Conservation (phyloP, 768 basidiomycete genomes). For the Tricholoma furcatifolium region DNA sequence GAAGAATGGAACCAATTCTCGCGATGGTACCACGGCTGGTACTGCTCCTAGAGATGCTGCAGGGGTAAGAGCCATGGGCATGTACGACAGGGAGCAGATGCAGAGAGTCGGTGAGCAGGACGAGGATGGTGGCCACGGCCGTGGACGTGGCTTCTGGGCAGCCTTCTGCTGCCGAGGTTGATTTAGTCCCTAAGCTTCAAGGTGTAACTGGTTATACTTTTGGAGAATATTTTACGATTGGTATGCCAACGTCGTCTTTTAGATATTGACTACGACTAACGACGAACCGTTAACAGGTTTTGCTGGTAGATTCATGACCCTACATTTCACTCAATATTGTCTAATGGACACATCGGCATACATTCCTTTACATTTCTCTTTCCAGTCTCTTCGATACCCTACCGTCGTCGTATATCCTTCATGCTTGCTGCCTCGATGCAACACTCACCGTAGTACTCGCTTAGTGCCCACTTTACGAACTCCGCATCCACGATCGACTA, state of each 20-base stretch:
- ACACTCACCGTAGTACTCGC: conserved; percentile 12
- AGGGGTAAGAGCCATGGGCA: conserved; percentile 51
- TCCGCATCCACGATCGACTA: conserved; percentile 22
- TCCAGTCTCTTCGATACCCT: conserved; percentile 17
- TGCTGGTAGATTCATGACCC: conserved; percentile 13
- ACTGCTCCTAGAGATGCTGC: conserved; percentile 33
- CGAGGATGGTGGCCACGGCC: conserved; percentile 64
- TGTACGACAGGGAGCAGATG: conserved; percentile 69
- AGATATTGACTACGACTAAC: neutral
- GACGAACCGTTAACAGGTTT: neutral
- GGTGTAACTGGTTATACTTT: conserved; percentile 33
- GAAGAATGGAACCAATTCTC: conserved; percentile 50
- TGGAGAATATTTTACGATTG: conserved; percentile 21
- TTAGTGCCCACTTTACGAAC: conserved; percentile 21
- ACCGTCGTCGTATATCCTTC: conserved; percentile 20
- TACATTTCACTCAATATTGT: neutral
- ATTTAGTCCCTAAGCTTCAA: conserved; percentile 17
- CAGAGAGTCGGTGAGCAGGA: conserved; percentile 56
- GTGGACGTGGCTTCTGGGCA: conserved; percentile 60
- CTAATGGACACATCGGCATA: conserved; percentile 16
- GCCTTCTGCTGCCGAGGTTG: conserved; percentile 71
- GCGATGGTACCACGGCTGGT: conserved; percentile 51
- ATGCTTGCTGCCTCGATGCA: conserved; percentile 13
- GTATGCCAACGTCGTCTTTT: conserved; percentile 1
- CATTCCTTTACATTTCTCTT: conserved; percentile 12